phyloP scores from a whole-genome alignment of 2,329 filamentous ascomycete species.

The Pseudogymnoascus sp. region DNA sequence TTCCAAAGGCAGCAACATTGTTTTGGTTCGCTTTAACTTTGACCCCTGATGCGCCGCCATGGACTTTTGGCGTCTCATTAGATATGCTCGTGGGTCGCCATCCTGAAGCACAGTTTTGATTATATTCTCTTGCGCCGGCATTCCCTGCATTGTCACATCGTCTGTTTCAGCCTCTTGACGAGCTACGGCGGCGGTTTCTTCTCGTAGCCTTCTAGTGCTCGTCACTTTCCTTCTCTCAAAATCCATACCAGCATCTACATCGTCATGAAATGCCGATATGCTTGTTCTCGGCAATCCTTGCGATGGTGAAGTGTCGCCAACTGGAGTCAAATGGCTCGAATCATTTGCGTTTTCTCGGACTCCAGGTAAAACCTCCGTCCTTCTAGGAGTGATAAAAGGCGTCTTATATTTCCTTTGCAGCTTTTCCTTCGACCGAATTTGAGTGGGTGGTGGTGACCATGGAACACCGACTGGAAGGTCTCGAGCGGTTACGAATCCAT shows the following conservation, averaged over 20 bases:
- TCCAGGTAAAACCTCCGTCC: neutral
- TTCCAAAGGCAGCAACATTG: conserved; percentile 23
- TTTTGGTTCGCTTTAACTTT: conserved; percentile 21
- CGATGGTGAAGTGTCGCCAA: neutral
- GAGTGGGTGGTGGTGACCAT: conserved; percentile 14
- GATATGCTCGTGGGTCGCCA: conserved; percentile 25
- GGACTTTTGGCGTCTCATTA: conserved; percentile 24
- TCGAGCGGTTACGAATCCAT: conserved; percentile 7
- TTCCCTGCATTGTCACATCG: neutral
- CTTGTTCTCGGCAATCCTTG: neutral
- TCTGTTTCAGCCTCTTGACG: neutral
- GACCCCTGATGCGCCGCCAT: conserved; percentile 11
- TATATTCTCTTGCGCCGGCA: neutral
- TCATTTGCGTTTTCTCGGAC: neutral
- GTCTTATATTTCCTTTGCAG: conserved; percentile 14
- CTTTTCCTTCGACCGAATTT: neutral
- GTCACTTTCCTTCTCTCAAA: conserved; percentile 26
- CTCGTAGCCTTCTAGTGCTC: conserved; percentile 22
- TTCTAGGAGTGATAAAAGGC: conserved; percentile 21
- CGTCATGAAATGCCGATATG: conserved; percentile 6
- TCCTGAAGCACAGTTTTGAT: conserved; percentile 16
- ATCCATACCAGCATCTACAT: conserved; percentile 27
- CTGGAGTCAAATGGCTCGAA: neutral
- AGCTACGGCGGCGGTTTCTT: conserved; percentile 14
- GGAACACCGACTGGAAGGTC: neutral